These are phyloP conservation scores for Candida morakotiae DNA, from an alignment of 805 yeast genomes.

Conservation along the genomic window DNA sequence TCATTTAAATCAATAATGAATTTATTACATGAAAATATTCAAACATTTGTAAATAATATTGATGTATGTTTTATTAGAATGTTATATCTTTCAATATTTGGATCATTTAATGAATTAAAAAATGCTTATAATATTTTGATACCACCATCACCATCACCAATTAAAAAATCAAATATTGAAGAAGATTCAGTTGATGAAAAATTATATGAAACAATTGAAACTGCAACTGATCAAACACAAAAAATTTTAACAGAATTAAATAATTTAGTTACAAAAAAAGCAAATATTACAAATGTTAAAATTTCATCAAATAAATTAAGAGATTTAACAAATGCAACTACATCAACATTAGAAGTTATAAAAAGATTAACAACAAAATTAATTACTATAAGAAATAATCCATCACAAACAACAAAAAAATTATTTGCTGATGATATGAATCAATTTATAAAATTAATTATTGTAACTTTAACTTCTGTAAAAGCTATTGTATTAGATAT, in stretches of 20 bases:
- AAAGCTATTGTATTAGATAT: slow-evolving; percentile 78
- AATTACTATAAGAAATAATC: slow-evolving; percentile 44
- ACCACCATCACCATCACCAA: slow-evolving; percentile 12
- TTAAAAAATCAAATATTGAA: slow-evolving; percentile 27
- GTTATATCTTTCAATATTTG: slow-evolving; percentile 56
- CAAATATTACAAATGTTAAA: slow-evolving; percentile 30
- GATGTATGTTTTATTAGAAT: slow-evolving; percentile 65
- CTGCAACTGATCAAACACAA: slow-evolving; percentile 66
- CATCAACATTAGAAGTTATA: slow-evolving; percentile 78
- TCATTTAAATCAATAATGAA: slow-evolving; percentile 52
- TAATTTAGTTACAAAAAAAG: slow-evolving; percentile 61
- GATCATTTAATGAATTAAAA: slow-evolving; percentile 61
- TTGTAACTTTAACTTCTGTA: slow-evolving; percentile 78
- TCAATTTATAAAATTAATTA: slow-evolving; percentile 74
- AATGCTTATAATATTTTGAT: slow-evolving; percentile 56
- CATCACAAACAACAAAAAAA: slow-evolving; percentile 49
- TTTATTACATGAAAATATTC: slow-evolving; percentile 45
- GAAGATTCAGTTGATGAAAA: slow-evolving; percentile 70
- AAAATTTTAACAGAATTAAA: slow-evolving; percentile 75
- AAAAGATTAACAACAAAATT: slow-evolving; percentile 58
- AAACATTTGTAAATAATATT: slow-evolving; percentile 47
- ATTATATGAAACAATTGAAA: slow-evolving; percentile 57
- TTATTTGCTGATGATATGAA: slow-evolving; percentile 84
- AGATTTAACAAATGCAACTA: slow-evolving; percentile 74
- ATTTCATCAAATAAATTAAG: slow-evolving; percentile 54